Base-by-base conservation (phyloP, 139 green algal genomes). In the Medakamo hakoo region DNA sequence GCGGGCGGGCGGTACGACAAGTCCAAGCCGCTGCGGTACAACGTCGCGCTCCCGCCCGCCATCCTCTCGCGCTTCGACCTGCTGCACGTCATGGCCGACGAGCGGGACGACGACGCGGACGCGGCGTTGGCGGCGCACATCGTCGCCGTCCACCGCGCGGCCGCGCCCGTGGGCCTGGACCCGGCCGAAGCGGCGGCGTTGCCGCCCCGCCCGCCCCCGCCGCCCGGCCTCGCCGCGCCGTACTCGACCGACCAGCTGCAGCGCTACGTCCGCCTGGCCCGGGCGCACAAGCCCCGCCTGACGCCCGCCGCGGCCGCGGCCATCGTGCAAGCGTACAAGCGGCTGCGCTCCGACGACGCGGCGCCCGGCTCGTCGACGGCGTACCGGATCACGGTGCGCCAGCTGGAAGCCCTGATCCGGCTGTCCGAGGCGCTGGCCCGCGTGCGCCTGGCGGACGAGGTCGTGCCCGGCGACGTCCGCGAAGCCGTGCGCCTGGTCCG, bases 81-180 rank as follows among this genome's bases (percentile, higher is more conserved):
- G 68, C 75, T 96, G 57, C 88, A 96, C 66, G 83, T 96, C 26
- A 96, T 96, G 89, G 71, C 95, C 28, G 89, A 96, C 66, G 88
- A 95, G 74, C 86, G 85, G 20, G 86, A 88, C 21, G 78, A 86
- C 27, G 68, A 67, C 26, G 68, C 80, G 48, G 89, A 96, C 69
- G 60, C 67, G 16, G 74, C 74, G 58, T 89, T 95, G 56, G 88
- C 86, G 3, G 55, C 52, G 1, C 88, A 95, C 78, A 94, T 95
- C 69, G 68, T 94, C 26, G 55, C 52, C 29, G 66, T 87, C 57
- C 87, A 92, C 76, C 74, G 71, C 0, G 58, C 63, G n/a, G 61
- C 55, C 57, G 56, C 58, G 62, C 63, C 9, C 40, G 40, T 16
- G 40, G 40, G 40, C 40, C 9, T 16, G 9, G 40, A 9, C 40